Evolutionary conservation across 1,284 basidiomycete genomes (phyloP).

Genomic region (Ceraceosorus guamensis): DNA sequence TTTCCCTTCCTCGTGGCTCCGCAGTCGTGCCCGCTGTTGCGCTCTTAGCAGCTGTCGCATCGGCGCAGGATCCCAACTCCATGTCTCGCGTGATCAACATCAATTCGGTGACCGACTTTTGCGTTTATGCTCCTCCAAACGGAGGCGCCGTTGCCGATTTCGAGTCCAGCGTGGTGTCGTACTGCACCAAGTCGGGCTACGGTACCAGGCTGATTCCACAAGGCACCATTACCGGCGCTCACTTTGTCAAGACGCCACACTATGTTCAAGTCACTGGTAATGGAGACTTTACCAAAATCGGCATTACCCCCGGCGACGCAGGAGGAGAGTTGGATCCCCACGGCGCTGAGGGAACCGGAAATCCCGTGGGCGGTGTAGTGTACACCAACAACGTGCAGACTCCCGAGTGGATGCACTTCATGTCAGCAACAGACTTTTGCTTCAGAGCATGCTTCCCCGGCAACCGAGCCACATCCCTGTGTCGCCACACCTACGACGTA

Average conservation of each 20-base stretch:
- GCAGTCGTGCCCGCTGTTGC: too few species aligned
- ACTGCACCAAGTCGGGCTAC: constrained; percentile 57
- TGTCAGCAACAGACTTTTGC: constrained; percentile 24
- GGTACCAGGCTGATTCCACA: constrained; percentile 66
- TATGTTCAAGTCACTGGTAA: constrained; percentile 63
- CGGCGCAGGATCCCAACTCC: not conserved
- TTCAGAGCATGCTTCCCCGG: constrained; percentile 28
- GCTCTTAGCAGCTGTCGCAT: not conserved
- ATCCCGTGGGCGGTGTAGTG: constrained; percentile 29
- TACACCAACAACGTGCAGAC: constrained; percentile 11
- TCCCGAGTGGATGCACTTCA: constrained; percentile 19
- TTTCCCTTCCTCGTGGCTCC: too few species aligned
- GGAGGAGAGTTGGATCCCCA: constrained; percentile 36
- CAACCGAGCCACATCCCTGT: constrained; percentile 17
- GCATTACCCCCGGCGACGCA: constrained; percentile 36
- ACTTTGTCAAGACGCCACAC: constrained; percentile 61
- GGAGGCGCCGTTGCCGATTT: constrained; percentile 22
- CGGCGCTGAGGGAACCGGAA: constrained; percentile 27
- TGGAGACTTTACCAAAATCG: constrained; percentile 49
- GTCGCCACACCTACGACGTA: constrained; percentile 31
- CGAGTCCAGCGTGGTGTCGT: constrained; percentile 61
- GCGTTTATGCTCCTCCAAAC: constrained; percentile 32
- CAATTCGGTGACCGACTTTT: constrained; percentile 29
- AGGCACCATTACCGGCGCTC: constrained; percentile 64
- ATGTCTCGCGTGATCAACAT: not conserved